Percentiles rank a stretch among this genome's conserved stretches.
phyloP scores from a whole-genome alignment of 345 rosid species.

The Eucalyptus melliodora region DNA sequence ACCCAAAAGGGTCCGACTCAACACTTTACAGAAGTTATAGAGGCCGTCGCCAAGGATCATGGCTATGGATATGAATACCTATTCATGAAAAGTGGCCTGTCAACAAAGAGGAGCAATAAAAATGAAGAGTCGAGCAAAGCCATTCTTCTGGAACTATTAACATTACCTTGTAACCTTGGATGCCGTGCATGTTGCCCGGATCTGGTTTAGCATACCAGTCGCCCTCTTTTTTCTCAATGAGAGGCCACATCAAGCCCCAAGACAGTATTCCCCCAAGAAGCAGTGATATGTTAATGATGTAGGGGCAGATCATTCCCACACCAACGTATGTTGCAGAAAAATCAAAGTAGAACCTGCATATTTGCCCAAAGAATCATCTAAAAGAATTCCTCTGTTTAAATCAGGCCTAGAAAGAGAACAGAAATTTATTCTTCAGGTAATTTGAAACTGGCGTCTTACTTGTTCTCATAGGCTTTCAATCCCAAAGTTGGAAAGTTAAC shows the following conservation, averaged over 20 bases:
- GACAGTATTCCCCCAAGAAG: constrained; percentile 66
- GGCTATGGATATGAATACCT: constrained; percentile 52
- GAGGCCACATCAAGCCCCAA: constrained; percentile 89
- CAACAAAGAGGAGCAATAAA: not conserved
- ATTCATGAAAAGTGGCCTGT: not conserved
- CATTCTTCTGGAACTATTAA: not conserved
- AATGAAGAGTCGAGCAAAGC: not conserved
- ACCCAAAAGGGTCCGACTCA: constrained; percentile 45
- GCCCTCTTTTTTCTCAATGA: constrained; percentile 49
- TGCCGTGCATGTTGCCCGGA: constrained; percentile 37
- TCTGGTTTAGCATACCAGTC: constrained; percentile 35
- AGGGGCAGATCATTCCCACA: constrained; percentile 86
- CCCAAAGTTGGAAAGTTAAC: constrained; percentile 66
- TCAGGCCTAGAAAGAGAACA: not conserved
- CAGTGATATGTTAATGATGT: constrained; percentile 57
- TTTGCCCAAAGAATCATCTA: not conserved
- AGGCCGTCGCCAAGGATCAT: constrained; percentile 80
- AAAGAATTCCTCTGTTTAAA: too few relatives aligned
- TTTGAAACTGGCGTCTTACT: not conserved
- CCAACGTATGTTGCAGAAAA: constrained; percentile 82
- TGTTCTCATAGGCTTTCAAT: constrained; percentile 44
- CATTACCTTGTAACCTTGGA: constrained; percentile 66
- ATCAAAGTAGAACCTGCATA: constrained; percentile 72
- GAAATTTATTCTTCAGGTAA: not conserved
- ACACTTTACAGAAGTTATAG: constrained; percentile 64